Evolutionary conservation across 2,329 filamentous ascomycete genomes (phyloP), one percentile per base, ranked within the genome.

Genomic region (Alternaria consortialis): DNA sequence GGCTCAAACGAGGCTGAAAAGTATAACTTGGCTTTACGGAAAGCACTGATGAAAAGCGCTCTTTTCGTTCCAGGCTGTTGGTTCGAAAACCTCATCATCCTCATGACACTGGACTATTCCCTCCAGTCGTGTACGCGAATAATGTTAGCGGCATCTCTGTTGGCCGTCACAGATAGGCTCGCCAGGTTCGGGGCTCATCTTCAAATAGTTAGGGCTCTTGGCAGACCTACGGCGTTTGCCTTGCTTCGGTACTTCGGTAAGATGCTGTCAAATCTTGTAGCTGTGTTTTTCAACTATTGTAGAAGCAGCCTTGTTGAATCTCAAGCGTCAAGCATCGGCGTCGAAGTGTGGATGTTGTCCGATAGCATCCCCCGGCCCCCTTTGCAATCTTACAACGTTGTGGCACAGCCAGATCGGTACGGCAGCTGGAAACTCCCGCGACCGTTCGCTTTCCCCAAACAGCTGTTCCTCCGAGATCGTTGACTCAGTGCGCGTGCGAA

Each of bases 351-450:
- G 29, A 32, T 32, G 29, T 37, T 32, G 37, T 34, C 47, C 25
- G 47, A 56, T 25, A 15, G 37, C 27, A 42, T 43, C 44, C 60
- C 56, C 60, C 37, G 53, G 57, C 32, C 57, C 60, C 60, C 53
- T 54, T 57, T 53, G 15, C 54, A 52, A 50, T 37, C 43, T 54
- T 39, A 40, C 57, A 53, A 53, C 56, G 48, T 37, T 54, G 51
- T 36, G 60, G 60, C 60, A 58, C 59, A 34, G 56, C 43, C 37
- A 59, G 59, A 62, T 62, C 58, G 42, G 54, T 39, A 23, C 48
- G 54, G 54, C 50, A 43, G 29, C 48, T 48, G 42, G 48, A 29
- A 46, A 39, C 43, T 61, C 53, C 53, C 47, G 42, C 42, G 27
- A 61, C 48, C 29, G 44, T 50, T 43, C 34, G 42, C 31, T 53